These are phyloP conservation scores for Phanerochaete sordida DNA, from an alignment of 768 basidiomycete genomes.

Conservation along the genomic window DNA sequence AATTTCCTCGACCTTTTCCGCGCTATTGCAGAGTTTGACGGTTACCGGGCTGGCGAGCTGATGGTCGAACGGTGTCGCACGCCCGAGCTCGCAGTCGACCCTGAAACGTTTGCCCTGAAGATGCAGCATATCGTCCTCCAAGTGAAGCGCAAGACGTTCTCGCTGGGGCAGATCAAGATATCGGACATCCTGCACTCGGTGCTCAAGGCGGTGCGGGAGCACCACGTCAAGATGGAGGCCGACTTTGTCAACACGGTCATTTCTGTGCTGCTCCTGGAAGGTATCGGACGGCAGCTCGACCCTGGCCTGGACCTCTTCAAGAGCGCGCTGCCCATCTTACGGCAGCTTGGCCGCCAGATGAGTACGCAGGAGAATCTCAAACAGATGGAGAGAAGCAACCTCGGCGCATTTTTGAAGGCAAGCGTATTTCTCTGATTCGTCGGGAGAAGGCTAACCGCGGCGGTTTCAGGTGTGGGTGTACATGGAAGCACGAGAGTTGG, in stretches of 20 bases:
- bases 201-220: slow-evolving; percentile 76
- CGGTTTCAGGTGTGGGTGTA: slow-evolving; percentile 78
- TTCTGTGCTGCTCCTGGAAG: slow-evolving; percentile 88
- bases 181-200: slow-evolving; percentile 91
- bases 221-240: slow-evolving; percentile 98
- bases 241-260: slow-evolving; percentile 99
- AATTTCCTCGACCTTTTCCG: slow-evolving; percentile 98
- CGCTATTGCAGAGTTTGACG: slow-evolving; percentile 95
- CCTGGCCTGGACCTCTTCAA: slow-evolving; percentile 93
- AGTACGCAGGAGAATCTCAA: slow-evolving; percentile 65
- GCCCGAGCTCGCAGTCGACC: slow-evolving; percentile 86
- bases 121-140: slow-evolving; percentile 94
- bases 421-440: slow-evolving; percentile 3
- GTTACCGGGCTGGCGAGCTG: slow-evolving; percentile 89
- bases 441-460: not conserved
- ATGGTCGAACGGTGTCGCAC: slow-evolving; percentile 95
- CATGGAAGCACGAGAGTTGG: slow-evolving; percentile 88
- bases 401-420: slow-evolving; percentile 89
- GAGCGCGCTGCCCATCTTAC: slow-evolving; percentile 88
- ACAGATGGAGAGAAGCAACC: slow-evolving; percentile 62
- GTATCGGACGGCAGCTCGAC: slow-evolving; percentile 92
- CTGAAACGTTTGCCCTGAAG: slow-evolving; percentile 94
- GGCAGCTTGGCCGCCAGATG: slow-evolving; percentile 92
- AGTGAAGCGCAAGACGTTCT: slow-evolving; percentile 96
- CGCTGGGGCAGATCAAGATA: slow-evolving; percentile 94